phyloP scores from a whole-genome alignment of 1,139 yeast species.

The Saccharomyces hybrid region DNA sequence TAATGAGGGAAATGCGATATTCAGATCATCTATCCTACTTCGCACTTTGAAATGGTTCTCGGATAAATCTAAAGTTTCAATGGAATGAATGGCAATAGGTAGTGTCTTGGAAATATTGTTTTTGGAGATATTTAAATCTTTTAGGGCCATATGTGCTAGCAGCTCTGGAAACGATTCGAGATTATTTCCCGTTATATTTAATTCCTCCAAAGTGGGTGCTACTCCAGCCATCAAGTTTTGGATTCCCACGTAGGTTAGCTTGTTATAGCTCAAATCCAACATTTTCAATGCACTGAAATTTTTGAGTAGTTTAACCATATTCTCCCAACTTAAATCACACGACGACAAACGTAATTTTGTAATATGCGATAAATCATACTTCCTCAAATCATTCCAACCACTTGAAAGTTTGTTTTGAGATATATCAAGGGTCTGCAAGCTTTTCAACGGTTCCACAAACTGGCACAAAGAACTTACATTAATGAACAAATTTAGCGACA shows the following conservation, averaged over 20 bases:
- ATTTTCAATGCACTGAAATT: not conserved
- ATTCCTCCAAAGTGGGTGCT: slow-evolving; percentile 25
- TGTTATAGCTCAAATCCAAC: slow-evolving; percentile 1
- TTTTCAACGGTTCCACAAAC: slow-evolving; percentile 35
- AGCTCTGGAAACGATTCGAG: not conserved
- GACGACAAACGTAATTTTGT: slow-evolving; percentile 33
- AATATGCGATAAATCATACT: slow-evolving; percentile 11
- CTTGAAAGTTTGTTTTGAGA: slow-evolving; percentile 55
- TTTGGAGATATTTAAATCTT: slow-evolving; percentile 39
- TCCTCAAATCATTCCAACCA: slow-evolving; percentile 4
- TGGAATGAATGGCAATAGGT: slow-evolving; percentile 4
- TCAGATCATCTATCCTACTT: slow-evolving; percentile 42
- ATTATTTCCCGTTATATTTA: slow-evolving; percentile 7
- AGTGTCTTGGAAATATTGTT: slow-evolving; percentile 33
- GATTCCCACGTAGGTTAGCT: not conserved
- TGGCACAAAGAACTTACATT: slow-evolving; percentile 37
- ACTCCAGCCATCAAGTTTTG: slow-evolving; percentile 12
- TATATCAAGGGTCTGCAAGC: slow-evolving; percentile 41
- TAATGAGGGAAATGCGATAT: slow-evolving; percentile 30
- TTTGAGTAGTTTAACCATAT: slow-evolving; percentile 20
- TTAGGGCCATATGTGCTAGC: slow-evolving; percentile 15
- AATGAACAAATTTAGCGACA: slow-evolving; percentile 53
- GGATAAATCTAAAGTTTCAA: slow-evolving; percentile 39
- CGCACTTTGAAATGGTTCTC: slow-evolving; percentile 41
- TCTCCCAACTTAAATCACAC: slow-evolving; percentile 29